phyloP scores from a whole-genome alignment of 169 alveolate genomes.

The Gregarina niphandrodes region DNA sequence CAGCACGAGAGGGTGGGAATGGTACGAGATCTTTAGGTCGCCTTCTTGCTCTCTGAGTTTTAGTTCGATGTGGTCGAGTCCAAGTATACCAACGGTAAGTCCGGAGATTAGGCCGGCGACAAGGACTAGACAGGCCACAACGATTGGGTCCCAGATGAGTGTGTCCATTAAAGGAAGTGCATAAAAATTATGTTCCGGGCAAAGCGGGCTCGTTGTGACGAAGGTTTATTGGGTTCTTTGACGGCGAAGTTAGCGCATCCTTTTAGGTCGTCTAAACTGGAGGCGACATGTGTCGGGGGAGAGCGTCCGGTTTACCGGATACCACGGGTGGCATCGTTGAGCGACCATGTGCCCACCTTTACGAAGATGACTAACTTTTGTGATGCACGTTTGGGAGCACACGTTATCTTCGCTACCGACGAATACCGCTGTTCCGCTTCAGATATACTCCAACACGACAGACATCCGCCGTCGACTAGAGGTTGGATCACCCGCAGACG shows the following conservation, averaged over 20 bases:
- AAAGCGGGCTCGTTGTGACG: no score
- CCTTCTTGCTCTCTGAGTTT: slow-evolving; percentile 42
- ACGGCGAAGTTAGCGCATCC: no score
- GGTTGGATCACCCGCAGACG: slow-evolving; percentile 35
- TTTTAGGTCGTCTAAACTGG: no score
- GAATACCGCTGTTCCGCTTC: slow-evolving; percentile 5
- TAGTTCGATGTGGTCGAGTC: slow-evolving; percentile 47
- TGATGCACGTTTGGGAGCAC: neutral
- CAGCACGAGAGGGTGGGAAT: no score
- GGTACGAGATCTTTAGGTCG: slow-evolving; percentile 33
- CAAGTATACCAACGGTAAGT: slow-evolving; percentile 44
- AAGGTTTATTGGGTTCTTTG: no score
- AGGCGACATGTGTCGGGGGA: no score
- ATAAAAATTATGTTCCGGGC: no score
- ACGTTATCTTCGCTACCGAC: slow-evolving; percentile 8
- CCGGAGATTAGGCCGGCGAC: slow-evolving; percentile 1
- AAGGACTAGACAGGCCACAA: neutral
- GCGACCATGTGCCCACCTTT: no score
- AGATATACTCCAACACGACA: slow-evolving; percentile 2
- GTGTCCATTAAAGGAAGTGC: no score
- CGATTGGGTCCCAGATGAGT: neutral
- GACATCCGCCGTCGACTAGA: slow-evolving; percentile 8
- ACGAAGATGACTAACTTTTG: no score
- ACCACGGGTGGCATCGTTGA: no score
- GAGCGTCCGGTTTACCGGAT: no score